Evolutionary conservation across 192 early-diverging fungal species (phyloP), one percentile per base, ranked within the genome.

Genomic region (Coemansia sp.): DNA sequence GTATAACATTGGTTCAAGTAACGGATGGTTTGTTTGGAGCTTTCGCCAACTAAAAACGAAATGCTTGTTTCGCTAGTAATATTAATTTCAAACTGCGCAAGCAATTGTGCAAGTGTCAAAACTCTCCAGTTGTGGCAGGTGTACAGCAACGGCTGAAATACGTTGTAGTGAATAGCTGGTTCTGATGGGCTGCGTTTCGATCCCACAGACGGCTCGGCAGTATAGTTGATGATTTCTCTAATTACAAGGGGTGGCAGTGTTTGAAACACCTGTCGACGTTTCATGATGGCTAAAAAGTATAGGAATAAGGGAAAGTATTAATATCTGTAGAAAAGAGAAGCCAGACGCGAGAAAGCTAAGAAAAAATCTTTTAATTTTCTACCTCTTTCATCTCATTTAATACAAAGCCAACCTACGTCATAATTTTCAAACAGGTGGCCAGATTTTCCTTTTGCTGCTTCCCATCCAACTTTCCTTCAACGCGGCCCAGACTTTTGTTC

Each of bases 181-280:
- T 25, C 21, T 2, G 51, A 12, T 4, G 23, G 51, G 5, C 22
- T 23, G 11, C 2, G 4, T 5, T 25, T 23, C 4, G 3, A 11
- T 23, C 8, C 21, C 23, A 23, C 23, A 24, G 22, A 24, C 24
- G 23, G 12, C 24, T 53, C 21, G 15, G 21, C 21, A 12, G 24
- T 53, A 25, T 53, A 53, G 51, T 22, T 12, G 21, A 53, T 22
- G 12, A 53, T 23, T 53, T 53, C 51, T 23, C 51, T 53, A 12
- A 53, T 25, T 4, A 53, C 24, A 53, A 53, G 51, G 3, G 21
- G 51, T 7, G 51, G 51, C 2, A 53, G 21, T 7, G 51, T 53
- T 12, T 53, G 51, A 21, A 53, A 23, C 24, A 25, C 19, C 11
- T 12, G 21, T 21, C 21, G 50, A 4, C 23, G 51, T 25, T 12